Conservation (phyloP, 1,284 basidiomycete species). For the Fomitopsis betulina region DNA sequence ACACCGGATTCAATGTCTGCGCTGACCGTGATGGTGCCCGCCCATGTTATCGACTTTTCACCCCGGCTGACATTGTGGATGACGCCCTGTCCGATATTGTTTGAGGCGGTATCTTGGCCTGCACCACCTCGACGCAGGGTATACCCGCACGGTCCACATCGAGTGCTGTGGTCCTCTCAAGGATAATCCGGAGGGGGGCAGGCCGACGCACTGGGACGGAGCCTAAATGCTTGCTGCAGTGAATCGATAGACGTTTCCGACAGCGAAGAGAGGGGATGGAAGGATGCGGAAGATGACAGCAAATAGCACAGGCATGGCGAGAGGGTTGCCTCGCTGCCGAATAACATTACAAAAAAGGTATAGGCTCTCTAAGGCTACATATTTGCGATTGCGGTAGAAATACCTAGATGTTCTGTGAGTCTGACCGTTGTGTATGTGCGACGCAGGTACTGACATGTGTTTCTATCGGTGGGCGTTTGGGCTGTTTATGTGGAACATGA, state of each 20-base stretch:
- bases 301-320: constrained; percentile 22
- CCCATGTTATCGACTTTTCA: constrained; percentile 22
- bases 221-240: constrained; percentile 13
- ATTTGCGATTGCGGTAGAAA: constrained; percentile 25
- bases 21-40: constrained; percentile 22
- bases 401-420: constrained; percentile 14
- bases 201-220: constrained; percentile 1
- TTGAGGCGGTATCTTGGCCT: constrained; percentile 16
- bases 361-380: constrained; percentile 23
- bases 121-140: constrained; percentile 2
- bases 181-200: constrained; percentile 18
- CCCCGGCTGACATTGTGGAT: constrained; percentile 19
- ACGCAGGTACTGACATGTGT: constrained; percentile 4
- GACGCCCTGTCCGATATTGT: constrained; percentile 20
- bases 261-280: constrained; percentile 22
- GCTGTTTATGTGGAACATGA: constrained; percentile 11
- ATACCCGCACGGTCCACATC: constrained; percentile 16
- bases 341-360: constrained; percentile 27
- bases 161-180: constrained; percentile 21
- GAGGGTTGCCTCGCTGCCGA: constrained; percentile 22
- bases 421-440: not conserved
- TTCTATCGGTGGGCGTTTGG: not conserved
- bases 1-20: constrained; percentile 17
- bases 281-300: constrained; percentile 20
- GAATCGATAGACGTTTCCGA: constrained; percentile 10